These are phyloP conservation scores for Exophiala sp. DNA, from an alignment of 2,329 filamentous ascomycete genomes.

Conservation along the genomic window DNA sequence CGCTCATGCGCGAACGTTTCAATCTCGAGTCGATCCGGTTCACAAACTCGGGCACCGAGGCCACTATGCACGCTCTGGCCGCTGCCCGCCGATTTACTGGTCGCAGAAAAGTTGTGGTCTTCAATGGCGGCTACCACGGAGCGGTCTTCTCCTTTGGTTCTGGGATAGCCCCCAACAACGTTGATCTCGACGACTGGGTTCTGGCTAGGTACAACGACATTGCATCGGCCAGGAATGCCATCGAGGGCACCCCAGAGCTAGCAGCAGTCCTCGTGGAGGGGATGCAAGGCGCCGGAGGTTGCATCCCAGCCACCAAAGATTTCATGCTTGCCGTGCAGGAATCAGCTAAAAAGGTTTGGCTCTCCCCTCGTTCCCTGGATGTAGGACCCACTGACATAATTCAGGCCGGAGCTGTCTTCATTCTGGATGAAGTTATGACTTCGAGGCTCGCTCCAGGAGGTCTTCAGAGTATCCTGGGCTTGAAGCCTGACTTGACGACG, in stretches of 20 bases:
- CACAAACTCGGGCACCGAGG: slow-evolving; percentile 61
- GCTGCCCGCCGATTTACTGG: slow-evolving; percentile 46
- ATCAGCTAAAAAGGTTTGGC: slow-evolving; percentile 47
- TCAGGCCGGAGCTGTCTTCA: slow-evolving; percentile 42
- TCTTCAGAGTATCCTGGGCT: slow-evolving; percentile 34
- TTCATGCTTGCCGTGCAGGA: slow-evolving; percentile 51
- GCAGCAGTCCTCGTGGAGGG: slow-evolving; percentile 62
- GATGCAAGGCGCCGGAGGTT: slow-evolving; percentile 59
- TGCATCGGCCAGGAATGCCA: slow-evolving; percentile 41
- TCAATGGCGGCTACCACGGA: slow-evolving; percentile 76
- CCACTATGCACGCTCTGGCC: slow-evolving; percentile 55
- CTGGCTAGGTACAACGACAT: slow-evolving; percentile 58
- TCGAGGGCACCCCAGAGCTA: slow-evolving; percentile 37
- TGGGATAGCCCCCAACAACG: slow-evolving; percentile 49
- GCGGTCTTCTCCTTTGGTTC: slow-evolving; percentile 47
- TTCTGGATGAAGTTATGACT: slow-evolving; percentile 68
- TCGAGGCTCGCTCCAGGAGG: slow-evolving; percentile 53
- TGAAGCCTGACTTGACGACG: slow-evolving; percentile 56
- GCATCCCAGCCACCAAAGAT: slow-evolving; percentile 39
- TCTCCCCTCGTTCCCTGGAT: not conserved
- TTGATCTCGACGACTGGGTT: slow-evolving; percentile 49
- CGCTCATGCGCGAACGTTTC: slow-evolving; percentile 49
- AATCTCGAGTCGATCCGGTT: slow-evolving; percentile 45
- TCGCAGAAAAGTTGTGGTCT: slow-evolving; percentile 66
- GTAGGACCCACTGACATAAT: not conserved